Evolutionary conservation across 2,329 filamentous ascomycete genomes (phyloP).

Genomic region (Trichoderma koningiopsis): DNA sequence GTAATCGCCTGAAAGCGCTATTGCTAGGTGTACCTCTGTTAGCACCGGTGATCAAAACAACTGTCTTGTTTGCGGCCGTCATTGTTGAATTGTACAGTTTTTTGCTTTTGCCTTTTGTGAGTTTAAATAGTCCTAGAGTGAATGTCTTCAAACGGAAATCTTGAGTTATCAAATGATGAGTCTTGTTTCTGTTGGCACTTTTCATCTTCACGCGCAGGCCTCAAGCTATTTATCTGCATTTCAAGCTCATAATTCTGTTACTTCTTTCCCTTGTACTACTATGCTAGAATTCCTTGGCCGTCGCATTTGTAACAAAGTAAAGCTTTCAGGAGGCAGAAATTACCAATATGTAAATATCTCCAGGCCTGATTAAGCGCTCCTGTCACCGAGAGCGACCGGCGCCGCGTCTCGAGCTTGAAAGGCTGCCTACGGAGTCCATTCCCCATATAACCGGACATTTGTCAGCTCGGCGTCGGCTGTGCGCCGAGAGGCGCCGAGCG

Average conservation of each 20-base stretch:
- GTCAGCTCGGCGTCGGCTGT: not conserved
- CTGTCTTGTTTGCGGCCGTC: slow-evolving; percentile 8
- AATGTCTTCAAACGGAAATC: not conserved
- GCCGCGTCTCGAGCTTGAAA: not conserved
- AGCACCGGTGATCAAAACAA: slow-evolving; percentile 3
- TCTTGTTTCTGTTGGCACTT: not conserved
- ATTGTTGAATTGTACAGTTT: not conserved
- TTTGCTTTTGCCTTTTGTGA: not conserved
- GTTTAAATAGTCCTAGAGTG: not conserved
- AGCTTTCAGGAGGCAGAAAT: not conserved
- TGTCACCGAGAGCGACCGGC: slow-evolving; percentile 10
- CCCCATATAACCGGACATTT: not conserved
- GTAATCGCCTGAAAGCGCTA: not conserved
- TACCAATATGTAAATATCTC: not conserved
- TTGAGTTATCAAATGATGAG: too few relatives aligned
- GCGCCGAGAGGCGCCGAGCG: slow-evolving; percentile 15
- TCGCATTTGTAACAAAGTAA: not conserved
- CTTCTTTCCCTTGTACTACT: not conserved
- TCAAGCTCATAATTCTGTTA: not conserved
- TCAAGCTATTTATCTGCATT: not conserved
- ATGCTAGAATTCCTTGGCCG: not conserved
- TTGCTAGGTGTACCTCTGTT: not conserved
- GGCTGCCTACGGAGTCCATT: not conserved
- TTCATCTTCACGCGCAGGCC: not conserved
- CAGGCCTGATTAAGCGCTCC: not conserved